phyloP scores from a whole-genome alignment of 78 protist species.

The Dictyostelium capitatum region DNA sequence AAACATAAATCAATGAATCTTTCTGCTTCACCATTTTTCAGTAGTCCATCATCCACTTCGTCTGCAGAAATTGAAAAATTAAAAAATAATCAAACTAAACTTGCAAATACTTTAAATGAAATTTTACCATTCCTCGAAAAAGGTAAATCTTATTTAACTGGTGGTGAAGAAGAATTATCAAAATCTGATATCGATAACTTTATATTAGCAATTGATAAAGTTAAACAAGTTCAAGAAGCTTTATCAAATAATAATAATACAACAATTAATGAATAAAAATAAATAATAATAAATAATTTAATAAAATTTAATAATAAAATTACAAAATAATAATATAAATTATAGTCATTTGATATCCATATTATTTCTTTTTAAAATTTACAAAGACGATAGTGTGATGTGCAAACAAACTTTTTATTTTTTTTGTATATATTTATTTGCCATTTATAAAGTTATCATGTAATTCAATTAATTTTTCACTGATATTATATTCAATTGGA shows the following conservation, averaged over 20 bases:
- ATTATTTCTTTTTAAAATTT: too few relatives aligned
- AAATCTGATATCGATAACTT: not conserved
- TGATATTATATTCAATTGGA: constrained; percentile 26
- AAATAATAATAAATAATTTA: too few relatives aligned
- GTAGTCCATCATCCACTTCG: not conserved
- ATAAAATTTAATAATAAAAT: too few relatives aligned
- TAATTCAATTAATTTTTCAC: constrained; percentile 18
- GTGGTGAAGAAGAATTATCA: constrained; percentile 9
- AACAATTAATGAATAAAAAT: too few relatives aligned
- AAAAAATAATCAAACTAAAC: constrained; percentile 9
- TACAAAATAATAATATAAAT: too few relatives aligned
- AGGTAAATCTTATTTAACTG: not conserved
- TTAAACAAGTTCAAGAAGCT: constrained; percentile 8
- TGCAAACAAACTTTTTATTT: too few relatives aligned
- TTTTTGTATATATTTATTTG: too few relatives aligned
- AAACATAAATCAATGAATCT: not conserved
- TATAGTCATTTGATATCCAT: too few relatives aligned
- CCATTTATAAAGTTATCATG: constrained; percentile 11
- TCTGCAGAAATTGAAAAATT: not conserved
- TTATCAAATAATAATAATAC: not conserved
- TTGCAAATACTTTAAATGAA: constrained; percentile 35
- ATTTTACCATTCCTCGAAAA: constrained; percentile 30
- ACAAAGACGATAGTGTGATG: too few relatives aligned
- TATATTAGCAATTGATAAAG: not conserved
- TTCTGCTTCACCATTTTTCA: not conserved